Percentiles rank a stretch among this genome's conserved stretches.
phyloP scores from a whole-genome alignment of 1,284 basidiomycete genomes.

The Rhodotorula glutinis region DNA sequence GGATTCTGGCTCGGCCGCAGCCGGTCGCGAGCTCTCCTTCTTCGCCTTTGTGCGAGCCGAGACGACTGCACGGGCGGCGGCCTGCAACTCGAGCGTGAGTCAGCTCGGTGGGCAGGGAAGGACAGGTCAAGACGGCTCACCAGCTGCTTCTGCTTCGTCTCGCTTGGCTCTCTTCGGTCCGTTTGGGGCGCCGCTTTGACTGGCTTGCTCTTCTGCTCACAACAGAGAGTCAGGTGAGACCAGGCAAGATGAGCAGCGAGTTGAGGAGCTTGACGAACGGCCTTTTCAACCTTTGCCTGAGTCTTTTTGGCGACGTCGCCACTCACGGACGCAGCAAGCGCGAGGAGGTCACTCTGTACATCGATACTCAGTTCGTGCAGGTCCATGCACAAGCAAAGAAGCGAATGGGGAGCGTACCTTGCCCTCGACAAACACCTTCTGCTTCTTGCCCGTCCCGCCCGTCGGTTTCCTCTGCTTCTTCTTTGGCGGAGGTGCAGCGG shows the following conservation, averaged over 20 bases:
- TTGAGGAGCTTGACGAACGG: slow-evolving; percentile 3
- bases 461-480: slow-evolving; percentile 12
- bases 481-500: not conserved
- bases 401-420: too few relatives aligned
- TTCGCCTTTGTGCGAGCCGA: slow-evolving; percentile 25
- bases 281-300: slow-evolving; percentile 15
- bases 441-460: slow-evolving; percentile 32
- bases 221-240: not conserved
- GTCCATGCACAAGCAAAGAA: too few relatives aligned
- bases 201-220: slow-evolving; percentile 9
- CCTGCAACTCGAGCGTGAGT: slow-evolving; percentile 1
- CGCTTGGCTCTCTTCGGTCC: slow-evolving; percentile 9
- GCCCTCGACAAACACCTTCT: slow-evolving; percentile 31
- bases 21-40: slow-evolving; percentile 16
- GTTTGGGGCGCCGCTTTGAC: not conserved
- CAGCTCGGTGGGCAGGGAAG: not conserved
- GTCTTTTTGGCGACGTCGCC: slow-evolving; percentile 19
- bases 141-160: slow-evolving; percentile 21
- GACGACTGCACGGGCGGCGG: slow-evolving; percentile 28
- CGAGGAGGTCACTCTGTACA: slow-evolving; percentile 23
- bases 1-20: not conserved
- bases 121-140: slow-evolving; percentile 7
- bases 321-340: slow-evolving; percentile 27
- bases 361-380: not conserved
- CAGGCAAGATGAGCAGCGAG: too few relatives aligned